phyloP scores from a whole-genome alignment of 441 rosid genomes.

The Populus trichocarpa region DNA sequence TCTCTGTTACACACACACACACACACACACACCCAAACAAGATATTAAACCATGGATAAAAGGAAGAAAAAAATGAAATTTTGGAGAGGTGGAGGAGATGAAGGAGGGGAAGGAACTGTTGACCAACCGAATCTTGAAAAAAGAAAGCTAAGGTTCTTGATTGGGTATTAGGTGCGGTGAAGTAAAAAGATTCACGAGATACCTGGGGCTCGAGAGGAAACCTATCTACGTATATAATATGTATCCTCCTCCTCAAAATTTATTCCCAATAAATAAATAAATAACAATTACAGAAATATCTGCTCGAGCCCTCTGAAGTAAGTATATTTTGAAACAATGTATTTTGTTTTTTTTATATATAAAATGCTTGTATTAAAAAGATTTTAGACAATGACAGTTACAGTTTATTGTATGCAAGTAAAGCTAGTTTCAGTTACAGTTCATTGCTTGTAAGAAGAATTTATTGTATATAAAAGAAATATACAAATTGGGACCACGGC shows the following conservation, averaged over 20 bases:
- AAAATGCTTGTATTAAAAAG: no score
- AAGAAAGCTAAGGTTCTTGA: slow-evolving; percentile 13
- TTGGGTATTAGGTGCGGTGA: slow-evolving; percentile 37
- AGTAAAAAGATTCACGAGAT: slow-evolving; percentile 46
- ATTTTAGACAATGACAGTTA: no score
- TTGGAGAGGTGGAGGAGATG: neutral
- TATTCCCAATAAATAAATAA: neutral
- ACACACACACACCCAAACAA: no score
- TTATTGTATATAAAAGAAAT: neutral
- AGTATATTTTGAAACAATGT: no score
- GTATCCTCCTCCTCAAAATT: no score
- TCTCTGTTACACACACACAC: no score
- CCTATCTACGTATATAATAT: neutral
- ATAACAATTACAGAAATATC: no score
- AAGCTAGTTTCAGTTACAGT: no score
- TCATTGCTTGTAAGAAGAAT: neutral
- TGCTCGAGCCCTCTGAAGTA: no score
- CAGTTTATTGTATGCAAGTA: no score
- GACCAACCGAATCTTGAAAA: neutral
- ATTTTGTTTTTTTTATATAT: no score
- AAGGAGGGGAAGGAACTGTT: neutral
- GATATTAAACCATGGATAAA: neutral
- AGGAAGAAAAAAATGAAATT: neutral
- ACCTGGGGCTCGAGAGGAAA: slow-evolving; percentile 18
- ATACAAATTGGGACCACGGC: neutral